Conservation (phyloP, 352 stramenopile species). For the Aphanomyces stellatus region DNA sequence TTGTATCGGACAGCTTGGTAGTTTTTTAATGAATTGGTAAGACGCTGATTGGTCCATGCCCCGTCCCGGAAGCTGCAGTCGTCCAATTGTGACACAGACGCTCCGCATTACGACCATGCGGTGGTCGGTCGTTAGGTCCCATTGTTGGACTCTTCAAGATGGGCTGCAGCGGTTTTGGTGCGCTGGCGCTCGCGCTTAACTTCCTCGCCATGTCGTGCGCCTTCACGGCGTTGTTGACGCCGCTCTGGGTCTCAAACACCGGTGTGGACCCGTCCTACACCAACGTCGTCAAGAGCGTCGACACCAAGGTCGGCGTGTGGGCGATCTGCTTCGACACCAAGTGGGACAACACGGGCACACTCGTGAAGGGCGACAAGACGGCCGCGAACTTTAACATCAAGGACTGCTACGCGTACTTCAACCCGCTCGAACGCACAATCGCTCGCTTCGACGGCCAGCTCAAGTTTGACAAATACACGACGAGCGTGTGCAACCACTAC, state of each 20-base stretch:
- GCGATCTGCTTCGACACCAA: constrained; percentile 5
- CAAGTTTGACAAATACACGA: constrained; percentile 9
- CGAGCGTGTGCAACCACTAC: constrained; percentile 11
- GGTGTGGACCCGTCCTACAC: constrained; percentile 8
- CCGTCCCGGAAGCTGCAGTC: background rate
- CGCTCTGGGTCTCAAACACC: background rate
- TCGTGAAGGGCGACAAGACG: background rate
- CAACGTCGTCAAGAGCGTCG: background rate
- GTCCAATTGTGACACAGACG: background rate
- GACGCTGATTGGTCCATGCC: background rate
- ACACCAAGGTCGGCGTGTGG: background rate
- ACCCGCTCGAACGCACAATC: constrained; percentile 10
- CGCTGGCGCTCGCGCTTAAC: background rate
- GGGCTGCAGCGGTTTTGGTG: constrained; percentile 3
- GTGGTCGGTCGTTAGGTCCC: background rate
- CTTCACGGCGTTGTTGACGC: constrained; percentile 5
- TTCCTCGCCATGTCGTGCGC: background rate
- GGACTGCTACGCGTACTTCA: constrained; percentile 10
- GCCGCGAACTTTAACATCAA: constrained; percentile 14
- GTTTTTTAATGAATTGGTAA: background rate
- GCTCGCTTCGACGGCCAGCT: constrained; percentile 14
- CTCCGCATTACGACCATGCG: background rate
- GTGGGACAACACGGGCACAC: background rate
- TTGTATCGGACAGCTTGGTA: background rate
- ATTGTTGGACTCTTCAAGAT: constrained; percentile 10